Evolutionary conservation across 257 asterid genomes (phyloP), one percentile per base, ranked within the genome.

Genomic region (Handroanthus guayacan): DNA sequence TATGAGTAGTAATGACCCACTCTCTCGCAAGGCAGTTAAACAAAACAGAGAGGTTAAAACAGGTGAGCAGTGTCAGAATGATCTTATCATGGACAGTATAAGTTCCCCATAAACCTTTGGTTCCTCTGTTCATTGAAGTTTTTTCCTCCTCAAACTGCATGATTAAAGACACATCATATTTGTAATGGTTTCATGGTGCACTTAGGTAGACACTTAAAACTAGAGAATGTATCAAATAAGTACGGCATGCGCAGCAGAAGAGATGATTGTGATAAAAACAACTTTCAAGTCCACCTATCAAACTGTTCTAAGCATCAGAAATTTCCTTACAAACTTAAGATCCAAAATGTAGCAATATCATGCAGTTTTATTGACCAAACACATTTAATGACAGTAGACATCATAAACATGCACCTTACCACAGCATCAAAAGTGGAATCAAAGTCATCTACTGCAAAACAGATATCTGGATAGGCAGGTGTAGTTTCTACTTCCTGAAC

Each of bases 361-460:
- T n/a, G 10, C 36, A 44, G 39, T 31, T 62, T 14, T 14, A 60
- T 34, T 47, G 48, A 50, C 58, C 61, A 54, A 34, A 37, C 69
- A 43, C 70, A 73, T 78, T 55, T 76, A 20, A 36, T 48, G 17
- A 61, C 69, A 76, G 62, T 25, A 37, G 37, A 62, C 38, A 80
- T 81, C 50, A 74, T 4, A 75, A 54, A 69, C 64, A 69, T 62
- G 86, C 76, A 82, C 69, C 86, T 86, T 89, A 95, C 99, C 99
- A 95, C 97, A 48, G 97, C 94, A 82, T 95, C 99, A 75, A 92
- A 95, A 60, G 99, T 95, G 79, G 98, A 95, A 87, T 95, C 99
- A 74, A 89, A 95, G 78, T 95, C 99, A 80, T 95, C 99, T 72
- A 95, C 99, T 37, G 99, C 99, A 87, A 95, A 95, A 81, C 96